Conservation (phyloP, 331 rosid species). For the Pyracantha coccinea region DNA sequence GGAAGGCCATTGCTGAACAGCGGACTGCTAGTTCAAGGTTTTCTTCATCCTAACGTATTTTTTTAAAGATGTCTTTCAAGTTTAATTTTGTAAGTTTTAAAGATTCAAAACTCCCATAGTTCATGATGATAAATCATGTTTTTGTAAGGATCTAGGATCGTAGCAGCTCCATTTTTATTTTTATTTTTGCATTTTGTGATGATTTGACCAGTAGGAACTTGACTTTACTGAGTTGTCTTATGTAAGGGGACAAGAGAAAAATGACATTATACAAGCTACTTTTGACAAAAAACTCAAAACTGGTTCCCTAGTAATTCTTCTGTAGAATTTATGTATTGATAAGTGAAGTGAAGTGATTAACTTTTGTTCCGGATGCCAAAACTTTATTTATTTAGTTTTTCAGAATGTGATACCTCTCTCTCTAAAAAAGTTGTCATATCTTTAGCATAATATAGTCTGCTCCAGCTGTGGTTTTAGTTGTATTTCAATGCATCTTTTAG, state of each 20-base stretch:
- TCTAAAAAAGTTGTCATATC: neutral
- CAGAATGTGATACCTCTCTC: neutral
- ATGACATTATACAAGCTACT: neutral
- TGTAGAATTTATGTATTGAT: neutral
- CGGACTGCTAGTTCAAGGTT: conserved; percentile 99
- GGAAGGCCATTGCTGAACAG: conserved; percentile 93
- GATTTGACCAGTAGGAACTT: neutral
- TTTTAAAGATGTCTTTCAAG: neutral
- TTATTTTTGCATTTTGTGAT: neutral
- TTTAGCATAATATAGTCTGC: neutral
- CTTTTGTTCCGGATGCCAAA: neutral
- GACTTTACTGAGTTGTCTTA: neutral
- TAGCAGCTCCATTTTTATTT: neutral
- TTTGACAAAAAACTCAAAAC: neutral
- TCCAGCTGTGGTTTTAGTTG: neutral
- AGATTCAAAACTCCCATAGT: neutral
- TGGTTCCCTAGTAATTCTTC: neutral
- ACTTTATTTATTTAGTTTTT: neutral
- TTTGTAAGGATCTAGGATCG: neutral
- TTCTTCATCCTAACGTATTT: conserved; percentile 24
- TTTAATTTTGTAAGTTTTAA: neutral
- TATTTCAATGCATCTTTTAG: neutral
- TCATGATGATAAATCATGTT: neutral
- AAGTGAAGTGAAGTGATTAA: neutral
- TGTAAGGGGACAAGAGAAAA: neutral